These are phyloP conservation scores for Onygenales sp. DNA, from an alignment of 2,329 filamentous ascomycete genomes.

Conservation along the genomic window DNA sequence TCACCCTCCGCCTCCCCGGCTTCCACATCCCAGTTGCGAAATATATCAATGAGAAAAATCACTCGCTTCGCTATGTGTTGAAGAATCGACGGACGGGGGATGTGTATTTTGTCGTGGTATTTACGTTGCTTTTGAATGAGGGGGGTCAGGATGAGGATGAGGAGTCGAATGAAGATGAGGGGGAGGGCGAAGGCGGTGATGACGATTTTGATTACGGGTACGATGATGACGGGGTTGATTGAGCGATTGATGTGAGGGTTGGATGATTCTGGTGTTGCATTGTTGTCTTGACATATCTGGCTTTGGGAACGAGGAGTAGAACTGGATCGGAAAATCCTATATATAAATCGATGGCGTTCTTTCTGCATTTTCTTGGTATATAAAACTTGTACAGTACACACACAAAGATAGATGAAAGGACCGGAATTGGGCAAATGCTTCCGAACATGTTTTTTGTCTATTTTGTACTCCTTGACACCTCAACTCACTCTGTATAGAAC, in stretches of 20 bases:
- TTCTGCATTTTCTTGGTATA: too few relatives aligned
- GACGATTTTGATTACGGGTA: neutral
- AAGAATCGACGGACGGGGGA: slow-evolving; percentile 67
- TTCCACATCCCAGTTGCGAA: slow-evolving; percentile 26
- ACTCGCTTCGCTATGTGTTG: slow-evolving; percentile 82
- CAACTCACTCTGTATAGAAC: too few relatives aligned
- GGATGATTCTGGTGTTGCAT: too few relatives aligned
- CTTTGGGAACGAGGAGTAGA: neutral
- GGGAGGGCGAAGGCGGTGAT: neutral
- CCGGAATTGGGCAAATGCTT: too few relatives aligned
- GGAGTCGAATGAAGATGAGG: neutral
- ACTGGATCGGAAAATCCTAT: neutral
- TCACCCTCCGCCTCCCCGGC: slow-evolving; percentile 29
- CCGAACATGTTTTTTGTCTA: too few relatives aligned
- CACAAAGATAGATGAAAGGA: too few relatives aligned
- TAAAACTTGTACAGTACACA: too few relatives aligned
- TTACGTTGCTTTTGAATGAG: slow-evolving; percentile 54
- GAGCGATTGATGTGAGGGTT: neutral
- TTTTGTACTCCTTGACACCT: too few relatives aligned
- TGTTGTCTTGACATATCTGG: neutral
- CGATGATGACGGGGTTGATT: neutral
- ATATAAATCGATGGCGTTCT: too few relatives aligned
- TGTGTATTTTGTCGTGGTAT: slow-evolving; percentile 71
- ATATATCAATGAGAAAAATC: slow-evolving; percentile 56
- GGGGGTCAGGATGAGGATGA: slow-evolving; percentile 10